These are phyloP conservation scores for Saraca asoca DNA, from an alignment of 331 rosid genomes.

Conservation along the genomic window DNA sequence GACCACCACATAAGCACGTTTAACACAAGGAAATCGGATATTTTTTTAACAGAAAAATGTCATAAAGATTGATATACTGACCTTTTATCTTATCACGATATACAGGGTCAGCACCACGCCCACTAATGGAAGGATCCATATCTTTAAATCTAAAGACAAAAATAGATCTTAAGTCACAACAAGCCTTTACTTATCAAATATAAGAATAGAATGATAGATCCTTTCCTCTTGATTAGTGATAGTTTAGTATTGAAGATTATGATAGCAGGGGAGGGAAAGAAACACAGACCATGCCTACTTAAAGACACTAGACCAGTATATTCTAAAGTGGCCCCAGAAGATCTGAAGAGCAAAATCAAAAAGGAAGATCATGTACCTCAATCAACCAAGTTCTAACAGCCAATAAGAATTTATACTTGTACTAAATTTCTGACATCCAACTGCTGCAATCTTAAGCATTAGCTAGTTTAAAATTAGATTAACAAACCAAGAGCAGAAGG, in stretches of 20 bases:
- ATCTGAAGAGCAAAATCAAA: background rate
- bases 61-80: slow-evolving; percentile 34
- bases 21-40: slow-evolving; percentile 21
- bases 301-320: background rate
- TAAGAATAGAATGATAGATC: background rate
- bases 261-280: background rate
- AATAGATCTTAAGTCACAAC: slow-evolving; percentile 8
- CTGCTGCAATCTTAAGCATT: background rate
- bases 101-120: slow-evolving; percentile 70
- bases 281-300: background rate
- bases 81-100: slow-evolving; percentile 87
- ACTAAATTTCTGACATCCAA: too few relatives aligned
- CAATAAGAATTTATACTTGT: too few relatives aligned
- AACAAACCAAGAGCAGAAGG: background rate
- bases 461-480: background rate
- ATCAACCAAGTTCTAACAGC: too few relatives aligned
- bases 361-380: too few relatives aligned
- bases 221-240: background rate
- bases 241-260: background rate
- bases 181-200: background rate
- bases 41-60: slow-evolving; percentile 17
- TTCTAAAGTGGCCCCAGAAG: too few relatives aligned
- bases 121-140: slow-evolving; percentile 76
- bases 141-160: slow-evolving; percentile 58
- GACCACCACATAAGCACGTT: slow-evolving; percentile 13